Conservation (phyloP, 23 red algal genomes). For the Gracilaria gracilis region DNA sequence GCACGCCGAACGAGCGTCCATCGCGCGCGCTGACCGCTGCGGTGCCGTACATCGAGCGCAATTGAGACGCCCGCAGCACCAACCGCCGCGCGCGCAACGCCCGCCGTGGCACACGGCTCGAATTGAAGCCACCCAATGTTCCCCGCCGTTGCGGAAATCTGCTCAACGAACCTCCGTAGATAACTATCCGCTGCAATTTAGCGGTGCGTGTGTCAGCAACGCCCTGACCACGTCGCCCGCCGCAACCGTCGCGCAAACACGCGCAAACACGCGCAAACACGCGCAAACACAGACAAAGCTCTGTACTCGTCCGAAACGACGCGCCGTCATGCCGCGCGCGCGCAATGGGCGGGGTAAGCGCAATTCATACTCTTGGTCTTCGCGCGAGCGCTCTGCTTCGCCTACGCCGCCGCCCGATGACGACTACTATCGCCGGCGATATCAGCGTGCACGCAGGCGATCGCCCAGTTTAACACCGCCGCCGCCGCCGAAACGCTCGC, state of each 20-base stretch:
- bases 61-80: neutral
- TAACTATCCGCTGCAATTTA: neutral
- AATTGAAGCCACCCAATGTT: conserved; percentile 8
- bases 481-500: neutral
- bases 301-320: neutral
- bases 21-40: neutral
- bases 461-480: conserved; percentile 15
- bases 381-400: neutral
- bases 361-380: neutral
- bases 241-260: neutral
- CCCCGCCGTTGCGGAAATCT: conserved; percentile 1
- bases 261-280: neutral
- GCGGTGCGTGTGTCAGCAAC: conserved; percentile 19
- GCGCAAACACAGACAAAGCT: neutral
- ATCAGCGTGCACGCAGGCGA: neutral
- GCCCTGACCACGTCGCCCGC: neutral
- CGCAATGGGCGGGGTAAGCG: neutral
- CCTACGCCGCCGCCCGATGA: neutral
- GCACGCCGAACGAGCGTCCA: conserved; percentile 1
- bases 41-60: neutral
- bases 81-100: neutral
- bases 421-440: neutral
- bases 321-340: neutral
- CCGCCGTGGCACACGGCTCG: neutral
- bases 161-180: neutral